Evolutionary conservation across 2,329 filamentous ascomycete genomes (phyloP), one percentile per base, ranked within the genome.

Genomic region (Fusarium buxicola): DNA sequence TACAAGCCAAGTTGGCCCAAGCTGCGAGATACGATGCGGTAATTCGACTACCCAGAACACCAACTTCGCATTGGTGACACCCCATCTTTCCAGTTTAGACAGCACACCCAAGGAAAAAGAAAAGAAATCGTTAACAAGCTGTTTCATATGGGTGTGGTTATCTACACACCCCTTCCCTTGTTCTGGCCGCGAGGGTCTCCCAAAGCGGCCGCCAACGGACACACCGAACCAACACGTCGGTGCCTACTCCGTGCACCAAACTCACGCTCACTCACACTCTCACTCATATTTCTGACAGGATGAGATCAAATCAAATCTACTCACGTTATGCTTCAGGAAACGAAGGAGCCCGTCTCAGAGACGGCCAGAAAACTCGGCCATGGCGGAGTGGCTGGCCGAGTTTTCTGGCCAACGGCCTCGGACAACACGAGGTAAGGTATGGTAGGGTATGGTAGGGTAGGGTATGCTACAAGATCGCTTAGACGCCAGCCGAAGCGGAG

Each of bases 321-420:
- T 4, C 21, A 21, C 21, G 6, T 6, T 21, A 6, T 6, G 21
- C 21, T 6, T 21, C 21, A 21, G 21, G 21, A 21, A 21, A 21
- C 21, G 4, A 21, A 21, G 21, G 21, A 21, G 21, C 21, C 21
- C 21, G 21, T 21, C 21, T 21, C 21, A 21, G 21, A 21, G 6
- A 6, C 21, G 6, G 21, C 21, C 21, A 21, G 4, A 21, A 54
- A 18, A 46, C 41, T 16, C 21, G 35, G 35, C 21, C 34, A 27
- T 48, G 50, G n/a, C n/a, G n/a, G n/a, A n/a, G n/a, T n/a, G n/a
- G n/a, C n/a, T n/a, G n/a, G 50, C 41, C 41, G 34, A 12, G 12
- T 25, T 46, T 25, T 46, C 43, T 35, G 43, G 43, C 43, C 43
- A 46, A 46, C 43, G 49, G 15, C n/a, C 6, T 10, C 21, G 6